Percentiles rank a stretch among this genome's conserved stretches.
These are phyloP conservation scores for Erucastrum elatum DNA, from an alignment of 345 rosid species.

Conservation along the genomic window DNA sequence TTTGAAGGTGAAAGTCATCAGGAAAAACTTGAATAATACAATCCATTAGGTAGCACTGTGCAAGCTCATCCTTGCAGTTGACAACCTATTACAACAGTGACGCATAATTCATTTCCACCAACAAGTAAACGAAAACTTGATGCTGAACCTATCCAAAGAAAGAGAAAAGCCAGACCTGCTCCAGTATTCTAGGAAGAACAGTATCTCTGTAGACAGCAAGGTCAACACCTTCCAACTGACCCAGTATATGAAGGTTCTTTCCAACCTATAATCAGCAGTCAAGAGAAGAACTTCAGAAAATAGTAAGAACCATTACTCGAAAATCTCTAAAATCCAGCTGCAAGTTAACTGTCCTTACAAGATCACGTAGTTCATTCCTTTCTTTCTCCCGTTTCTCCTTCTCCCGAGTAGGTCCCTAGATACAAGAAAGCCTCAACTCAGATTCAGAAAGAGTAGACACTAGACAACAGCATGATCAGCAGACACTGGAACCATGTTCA, in stretches of 20 bases:
- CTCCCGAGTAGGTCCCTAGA: slow-evolving; percentile 98
- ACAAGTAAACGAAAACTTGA: slow-evolving; percentile 14
- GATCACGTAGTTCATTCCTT: slow-evolving; percentile 98
- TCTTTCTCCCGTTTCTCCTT: slow-evolving; percentile 98
- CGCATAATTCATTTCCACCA: not conserved
- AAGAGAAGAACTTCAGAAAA: slow-evolving; percentile 31
- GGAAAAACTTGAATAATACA: slow-evolving; percentile 99
- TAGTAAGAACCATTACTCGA: slow-evolving; percentile 25
- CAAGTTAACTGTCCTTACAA: slow-evolving; percentile 63
- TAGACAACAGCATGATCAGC: slow-evolving; percentile 78
- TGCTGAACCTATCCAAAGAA: slow-evolving; percentile 19
- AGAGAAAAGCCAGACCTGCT: slow-evolving; percentile 62
- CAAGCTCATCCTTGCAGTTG: slow-evolving; percentile 95
- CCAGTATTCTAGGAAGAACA: slow-evolving; percentile 94
- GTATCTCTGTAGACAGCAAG: slow-evolving; percentile 85
- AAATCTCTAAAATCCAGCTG: slow-evolving; percentile 44
- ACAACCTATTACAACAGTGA: slow-evolving; percentile 63
- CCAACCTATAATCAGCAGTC: slow-evolving; percentile 65
- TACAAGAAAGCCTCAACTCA: slow-evolving; percentile 93
- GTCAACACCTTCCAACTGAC: slow-evolving; percentile 99
- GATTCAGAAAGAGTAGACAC: slow-evolving; percentile 66
- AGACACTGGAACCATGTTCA: slow-evolving; percentile 66
- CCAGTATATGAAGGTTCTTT: slow-evolving; percentile 92
- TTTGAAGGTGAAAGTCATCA: slow-evolving; percentile 96
- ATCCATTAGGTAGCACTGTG: slow-evolving; percentile 95